Base-by-base conservation (phyloP, 1,284 basidiomycete genomes). In the Ustilago bromivora region DNA sequence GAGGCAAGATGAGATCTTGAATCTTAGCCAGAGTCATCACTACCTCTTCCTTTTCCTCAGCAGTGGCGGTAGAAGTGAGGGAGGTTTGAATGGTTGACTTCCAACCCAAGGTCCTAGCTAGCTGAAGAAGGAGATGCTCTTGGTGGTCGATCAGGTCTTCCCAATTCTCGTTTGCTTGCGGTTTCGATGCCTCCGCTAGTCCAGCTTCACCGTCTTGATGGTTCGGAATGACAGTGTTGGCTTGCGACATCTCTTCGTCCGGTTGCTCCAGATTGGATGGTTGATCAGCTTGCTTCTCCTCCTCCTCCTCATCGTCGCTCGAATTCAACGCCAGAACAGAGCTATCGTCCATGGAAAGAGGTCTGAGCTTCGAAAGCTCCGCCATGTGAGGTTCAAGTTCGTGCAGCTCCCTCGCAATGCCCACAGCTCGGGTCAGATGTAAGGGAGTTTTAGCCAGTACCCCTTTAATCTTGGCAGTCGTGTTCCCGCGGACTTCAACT, bases 31-130 rank as follows among this genome's bases (percentile, higher is more conserved):
- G 19, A 8, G 31, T 31, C 51, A 52, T 13, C 19, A 28, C 3
- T 28, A 17, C 12, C 13, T 19, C 36, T 15, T 51, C 35, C 9
- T 17, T 31, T 46, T 19, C 15, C 7, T 7, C 28, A 28, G 0
- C 12, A 17, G 13, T 40, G 15, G 23, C 34, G 12, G 46, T 34
- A 17, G n/a, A 2, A 12, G 46, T 4, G 19, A 51, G n/a, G 11
- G 56, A 35, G 7, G 58, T 9, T 53, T 71, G 68, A 19, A 61
- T 54, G 7, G 41, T 28, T 1, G 0, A 7, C 34, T 71, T 72
- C 70, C 70, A 72, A 4, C 52, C 64, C 1, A 72, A 9, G 1
- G 60, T 59, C 1, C 61, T 52, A 2, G 40, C 32, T 0, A 72
- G 56, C 46, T 72, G 49, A 3, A 23, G 17, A 0, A 60, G 9